phyloP scores from a whole-genome alignment of 1,139 yeast species.

The Yamadazyma atlantica region DNA sequence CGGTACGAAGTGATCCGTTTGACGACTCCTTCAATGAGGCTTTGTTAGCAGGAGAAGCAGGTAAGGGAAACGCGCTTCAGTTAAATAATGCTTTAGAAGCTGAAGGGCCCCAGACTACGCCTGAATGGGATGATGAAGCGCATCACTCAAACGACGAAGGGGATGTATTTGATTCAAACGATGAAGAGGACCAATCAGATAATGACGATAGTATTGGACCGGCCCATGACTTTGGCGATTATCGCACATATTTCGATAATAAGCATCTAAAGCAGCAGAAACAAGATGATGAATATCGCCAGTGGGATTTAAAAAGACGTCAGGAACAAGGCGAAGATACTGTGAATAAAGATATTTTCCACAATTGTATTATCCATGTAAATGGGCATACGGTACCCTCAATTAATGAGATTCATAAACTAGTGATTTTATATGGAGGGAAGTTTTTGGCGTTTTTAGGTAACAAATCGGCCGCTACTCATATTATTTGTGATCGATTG shows the following conservation, averaged over 20 bases:
- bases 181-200: slow-evolving; percentile 10
- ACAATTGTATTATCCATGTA: slow-evolving; percentile 66
- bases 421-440: slow-evolving; percentile 81
- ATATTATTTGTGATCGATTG: slow-evolving; percentile 74
- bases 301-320: slow-evolving; percentile 48
- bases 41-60: slow-evolving; percentile 2
- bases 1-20: slow-evolving; percentile 32
- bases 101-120: too few species aligned
- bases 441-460: slow-evolving; percentile 64
- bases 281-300: slow-evolving; percentile 55
- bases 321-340: slow-evolving; percentile 20
- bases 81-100: too few species aligned
- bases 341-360: slow-evolving; percentile 45
- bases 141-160: not conserved
- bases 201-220: slow-evolving; percentile 30
- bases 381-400: slow-evolving; percentile 88
- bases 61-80: too few species aligned
- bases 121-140: too few species aligned
- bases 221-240: slow-evolving; percentile 64
- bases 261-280: slow-evolving; percentile 68
- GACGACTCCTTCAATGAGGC: slow-evolving; percentile 37
- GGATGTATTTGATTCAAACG: slow-evolving; percentile 3
- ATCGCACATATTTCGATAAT: slow-evolving; percentile 63
- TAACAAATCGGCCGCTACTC: slow-evolving; percentile 76
- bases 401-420: slow-evolving; percentile 63